Evolutionary conservation across 345 rosid species (phyloP), one percentile per base, ranked within the genome.

Genomic region (Eucalyptus erythrocorys): DNA sequence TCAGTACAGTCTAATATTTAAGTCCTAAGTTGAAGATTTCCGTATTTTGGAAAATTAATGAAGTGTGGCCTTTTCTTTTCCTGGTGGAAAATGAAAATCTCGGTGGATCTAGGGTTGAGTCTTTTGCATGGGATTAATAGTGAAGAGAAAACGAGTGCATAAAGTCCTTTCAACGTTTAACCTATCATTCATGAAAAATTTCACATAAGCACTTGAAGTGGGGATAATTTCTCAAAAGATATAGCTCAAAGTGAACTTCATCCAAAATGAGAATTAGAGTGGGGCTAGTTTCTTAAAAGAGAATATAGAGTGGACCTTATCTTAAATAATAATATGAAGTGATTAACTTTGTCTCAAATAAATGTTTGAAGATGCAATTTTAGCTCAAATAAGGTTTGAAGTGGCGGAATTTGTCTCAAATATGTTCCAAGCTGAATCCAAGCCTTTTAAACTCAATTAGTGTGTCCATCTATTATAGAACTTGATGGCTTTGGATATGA

Each of bases 231-330:
- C 15, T 57, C 0, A 0, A 5, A 10, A 27, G n/a, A 26, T 51
- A 26, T 51, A 26, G 13, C 66, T 24, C n/a, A 59, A 59, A 59
- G 14, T 59, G 66, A 11, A 59, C 24, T 53, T 53, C 24, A 12
- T 11, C 14, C 5, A 59, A 59, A 59, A 24, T 59, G 26, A 24
- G 66, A 0, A 0, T 59, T 0, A 57, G n/a, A 59, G n/a, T 24
- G 0, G 0, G 0, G 14, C n/a, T 2, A 21, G 10, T 51, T 51
- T 51, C 26, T 51, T 51, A 1, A 51, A 51, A 51, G 57, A 51
- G 57, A 51, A 51, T 51, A 51, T 51, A 51, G 57, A 51, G 21
- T 50, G 21, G 53, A 50, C 21, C 1, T 19, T 51, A 4, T 51
- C 0, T 51, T 21, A 51, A 51, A 51, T 51, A 51, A 19, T 4